Evolutionary conservation across 2,329 filamentous ascomycete genomes (phyloP), one percentile per base, ranked within the genome.

Genomic region (Pseudopyrenochaeta lycopersici): DNA sequence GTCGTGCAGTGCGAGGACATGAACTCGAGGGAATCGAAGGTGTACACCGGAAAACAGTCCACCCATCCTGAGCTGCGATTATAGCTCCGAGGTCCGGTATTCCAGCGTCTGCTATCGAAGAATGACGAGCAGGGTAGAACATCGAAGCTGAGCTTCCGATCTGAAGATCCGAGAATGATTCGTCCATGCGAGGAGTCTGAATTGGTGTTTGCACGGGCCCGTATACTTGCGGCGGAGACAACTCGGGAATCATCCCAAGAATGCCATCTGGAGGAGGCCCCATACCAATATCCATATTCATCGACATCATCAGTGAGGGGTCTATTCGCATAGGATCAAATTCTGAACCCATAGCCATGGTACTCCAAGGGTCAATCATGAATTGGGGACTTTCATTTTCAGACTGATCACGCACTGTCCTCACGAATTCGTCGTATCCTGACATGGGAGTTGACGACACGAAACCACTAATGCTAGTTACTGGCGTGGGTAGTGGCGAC

Each of bases 31-130:
- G 76, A 38, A 81, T 75, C 18, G 78, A 75, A 14, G 81, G 80
- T 12, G 78, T 82, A 65, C 82, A 84, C 33, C 81, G 77, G 60
- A 84, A 84, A 6, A 79, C 80, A 4, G 78, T 80, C 82, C 82
- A 84, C 7, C 77, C 78, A 54, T 84, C 80, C 51, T 82, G 81
- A 23, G 81, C 81, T 17, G 79, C 76, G 36, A 82, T 72, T 41
- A 83, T 80, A 5, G 80, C 79, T 38, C 78, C 77, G 36, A 81
- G 75, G 52, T 82, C 80, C 9, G 73, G 71, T 40, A 74, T 65
- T 4, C 73, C 68, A 10, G 67, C 58, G 39, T 75, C 73, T 23
- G 60, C 69, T 20, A 77, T 76, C 0, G 79, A 80, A 30, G 67
- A 67, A 14, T 81, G 77, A 29, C 78, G 66, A 42, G 75, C 74